Evolutionary conservation across 2,329 filamentous ascomycete genomes (phyloP).

Genomic region (Nemania abortiva): DNA sequence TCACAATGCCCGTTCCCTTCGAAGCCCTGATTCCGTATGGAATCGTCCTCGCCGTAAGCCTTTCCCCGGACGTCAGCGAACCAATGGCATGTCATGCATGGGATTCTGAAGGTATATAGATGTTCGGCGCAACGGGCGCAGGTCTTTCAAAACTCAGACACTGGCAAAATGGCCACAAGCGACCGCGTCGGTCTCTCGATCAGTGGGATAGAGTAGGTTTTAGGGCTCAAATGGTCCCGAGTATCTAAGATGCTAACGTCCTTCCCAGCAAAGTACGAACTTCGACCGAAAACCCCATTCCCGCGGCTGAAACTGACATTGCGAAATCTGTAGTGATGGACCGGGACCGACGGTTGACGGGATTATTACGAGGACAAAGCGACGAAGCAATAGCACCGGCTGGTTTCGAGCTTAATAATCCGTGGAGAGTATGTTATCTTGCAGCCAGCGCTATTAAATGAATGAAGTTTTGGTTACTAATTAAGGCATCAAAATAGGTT

Average conservation of each 20-base stretch:
- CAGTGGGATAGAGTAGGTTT: constrained; percentile 71
- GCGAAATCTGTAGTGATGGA: constrained; percentile 68
- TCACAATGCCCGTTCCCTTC: constrained; percentile 72
- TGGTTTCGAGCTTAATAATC: constrained; percentile 73
- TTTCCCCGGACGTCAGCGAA: constrained; percentile 15
- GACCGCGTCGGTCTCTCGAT: constrained; percentile 69
- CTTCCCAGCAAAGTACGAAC: constrained; percentile 65
- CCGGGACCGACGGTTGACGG: constrained; percentile 71
- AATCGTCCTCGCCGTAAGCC: constrained; percentile 71
- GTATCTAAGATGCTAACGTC: constrained; percentile 48
- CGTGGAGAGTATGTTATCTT: constrained; percentile 68
- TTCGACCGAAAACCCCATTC: neutral
- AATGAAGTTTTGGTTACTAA: constrained; percentile 23
- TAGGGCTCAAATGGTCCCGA: neutral
- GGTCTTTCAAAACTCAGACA: constrained; percentile 69
- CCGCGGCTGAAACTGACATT: constrained; percentile 37
- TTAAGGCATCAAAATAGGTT: constrained; percentile 54
- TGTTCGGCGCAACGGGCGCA: constrained; percentile 72
- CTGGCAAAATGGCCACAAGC: constrained; percentile 71
- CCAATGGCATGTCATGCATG: constrained; percentile 19
- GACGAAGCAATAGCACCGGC: constrained; percentile 66
- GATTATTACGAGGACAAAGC: constrained; percentile 68
- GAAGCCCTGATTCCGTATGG: constrained; percentile 73
- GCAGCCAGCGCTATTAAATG: constrained; percentile 15
- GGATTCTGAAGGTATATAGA: constrained; percentile 57